Evolutionary conservation across 768 basidiomycete genomes (phyloP), one percentile per base, ranked within the genome.

Genomic region (Tricholoma sp.): DNA sequence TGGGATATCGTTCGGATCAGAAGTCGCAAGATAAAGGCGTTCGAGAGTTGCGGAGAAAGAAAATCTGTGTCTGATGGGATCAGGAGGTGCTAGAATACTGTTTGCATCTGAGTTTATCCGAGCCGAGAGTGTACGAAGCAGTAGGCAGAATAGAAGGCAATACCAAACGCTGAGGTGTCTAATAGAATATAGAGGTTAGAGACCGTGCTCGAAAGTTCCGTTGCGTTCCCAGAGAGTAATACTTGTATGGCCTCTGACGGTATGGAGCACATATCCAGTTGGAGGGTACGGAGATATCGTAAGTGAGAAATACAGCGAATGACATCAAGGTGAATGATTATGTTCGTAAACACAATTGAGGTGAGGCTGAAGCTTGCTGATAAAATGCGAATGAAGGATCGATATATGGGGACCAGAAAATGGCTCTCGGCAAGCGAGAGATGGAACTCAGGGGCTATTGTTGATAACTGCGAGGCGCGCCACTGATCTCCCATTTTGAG

Each of bases 111-210:
- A 33, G 53, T 59, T 32, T 57, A 55, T 3, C 61, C 24, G 54
- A 5, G 67, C 52, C 15, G 63, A 61, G 20, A 69, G 50, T 0
- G 66, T 66, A 39, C 65, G 66, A 24, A 66, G 49, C 28, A 55
- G 34, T 5, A 66, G 60, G 51, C 61, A 69, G 9, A 69, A 56
- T 18, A 62, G 52, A 33, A 66, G 62, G 9, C 55, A 45, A 31
- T 61, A 58, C 68, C 67, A 68, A 37, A 62, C 62, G 36, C 57
- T 63, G 18, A 60, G 59, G 5, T 66, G 62, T 65, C 10, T 44
- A 42, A 29, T 61, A 64, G 18, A 39, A 53, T 28, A 9, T 29
- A 24, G n/a, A 53, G 28, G 20, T 53, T 53, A n/a, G 41, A 42
- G 4, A 17, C 20, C 60, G 49, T 66, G 64, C 63, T 66, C 63